Conservation (phyloP, 441 rosid species). For the Raphanus hybrid region DNA sequence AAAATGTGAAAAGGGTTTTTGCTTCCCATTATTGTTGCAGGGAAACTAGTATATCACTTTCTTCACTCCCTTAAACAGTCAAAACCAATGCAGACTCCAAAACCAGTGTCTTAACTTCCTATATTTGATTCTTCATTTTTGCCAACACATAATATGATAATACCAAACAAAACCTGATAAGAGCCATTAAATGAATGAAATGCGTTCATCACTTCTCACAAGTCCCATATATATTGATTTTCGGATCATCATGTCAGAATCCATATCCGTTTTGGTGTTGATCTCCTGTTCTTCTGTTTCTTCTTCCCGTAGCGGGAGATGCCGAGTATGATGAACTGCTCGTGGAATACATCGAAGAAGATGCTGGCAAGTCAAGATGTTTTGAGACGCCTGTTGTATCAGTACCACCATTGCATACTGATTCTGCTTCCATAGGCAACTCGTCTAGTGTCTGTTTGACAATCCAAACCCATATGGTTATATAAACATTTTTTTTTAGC, state of each 20-base stretch:
- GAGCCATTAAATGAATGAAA: slow-evolving; percentile 41
- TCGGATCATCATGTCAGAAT: slow-evolving; percentile 28
- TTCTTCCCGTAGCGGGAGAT: slow-evolving; percentile 37
- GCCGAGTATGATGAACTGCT: slow-evolving; percentile 48
- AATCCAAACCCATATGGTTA: slow-evolving; percentile 8
- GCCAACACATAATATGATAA: slow-evolving; percentile 15
- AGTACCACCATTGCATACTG: slow-evolving; percentile 61
- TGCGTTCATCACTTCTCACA: slow-evolving; percentile 26
- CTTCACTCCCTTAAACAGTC: not conserved
- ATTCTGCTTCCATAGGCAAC: slow-evolving; percentile 92
- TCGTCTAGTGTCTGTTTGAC: slow-evolving; percentile 85
- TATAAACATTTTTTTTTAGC: not conserved
- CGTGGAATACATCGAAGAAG: slow-evolving; percentile 65
- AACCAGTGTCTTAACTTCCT: slow-evolving; percentile 21
- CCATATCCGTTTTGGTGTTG: slow-evolving; percentile 45
- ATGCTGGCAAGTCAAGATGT: slow-evolving; percentile 74
- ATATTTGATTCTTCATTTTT: slow-evolving; percentile 22
- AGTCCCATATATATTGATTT: not conserved
- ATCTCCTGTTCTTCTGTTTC: slow-evolving; percentile 41
- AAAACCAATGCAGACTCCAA: slow-evolving; percentile 16
- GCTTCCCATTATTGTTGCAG: slow-evolving; percentile 20
- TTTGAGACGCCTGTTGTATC: slow-evolving; percentile 83
- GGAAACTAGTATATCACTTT: not conserved
- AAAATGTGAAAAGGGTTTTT: slow-evolving; percentile 5
- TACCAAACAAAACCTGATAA: slow-evolving; percentile 30